Evolutionary conservation across 2,329 filamentous ascomycete species (phyloP).

Genomic region (Epichloe glyceriae): DNA sequence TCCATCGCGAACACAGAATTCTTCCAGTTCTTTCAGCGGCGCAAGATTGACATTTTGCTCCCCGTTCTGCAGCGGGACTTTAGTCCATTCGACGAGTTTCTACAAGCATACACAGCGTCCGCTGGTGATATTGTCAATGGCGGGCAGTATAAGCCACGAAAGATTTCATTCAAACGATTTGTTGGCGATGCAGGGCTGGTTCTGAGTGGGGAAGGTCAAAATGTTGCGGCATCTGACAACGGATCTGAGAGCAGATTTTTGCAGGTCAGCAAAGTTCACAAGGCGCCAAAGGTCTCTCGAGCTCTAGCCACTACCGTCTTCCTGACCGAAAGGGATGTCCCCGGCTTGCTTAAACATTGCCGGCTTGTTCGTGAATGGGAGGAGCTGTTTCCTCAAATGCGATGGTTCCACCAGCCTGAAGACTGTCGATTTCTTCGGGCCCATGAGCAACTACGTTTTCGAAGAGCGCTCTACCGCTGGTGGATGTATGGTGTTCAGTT

Average conservation of each 20-base stretch:
- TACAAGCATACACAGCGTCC: conserved; percentile 33
- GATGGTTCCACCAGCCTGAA: conserved; percentile 33
- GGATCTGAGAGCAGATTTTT: conserved; percentile 8
- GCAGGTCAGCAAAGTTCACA: conserved; percentile 8
- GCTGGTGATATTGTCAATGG: conserved; percentile 21
- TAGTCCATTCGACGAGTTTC: conserved; percentile 30
- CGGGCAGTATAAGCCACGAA: conserved; percentile 25
- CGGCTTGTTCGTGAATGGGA: conserved; percentile 26
- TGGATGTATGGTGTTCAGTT: conserved; percentile 42
- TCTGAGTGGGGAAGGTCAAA: conserved; percentile 5
- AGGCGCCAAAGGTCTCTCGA: not conserved
- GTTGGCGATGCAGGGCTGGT: conserved; percentile 18
- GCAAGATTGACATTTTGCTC: conserved; percentile 29
- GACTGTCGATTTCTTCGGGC: conserved; percentile 30
- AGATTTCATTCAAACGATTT: conserved; percentile 25
- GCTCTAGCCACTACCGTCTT: conserved; percentile 11
- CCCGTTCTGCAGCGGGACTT: conserved; percentile 29
- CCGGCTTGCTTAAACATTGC: conserved; percentile 21
- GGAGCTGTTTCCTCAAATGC: conserved; percentile 27
- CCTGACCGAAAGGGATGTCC: conserved; percentile 21
- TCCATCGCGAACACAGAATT: conserved; percentile 25
- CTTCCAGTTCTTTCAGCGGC: conserved; percentile 25
- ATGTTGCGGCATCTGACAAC: not conserved
- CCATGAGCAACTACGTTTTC: conserved; percentile 32
- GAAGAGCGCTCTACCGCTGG: conserved; percentile 39